Conservation (phyloP, 805 yeast species). For the Saccharomyces cerevisiae region DNA sequence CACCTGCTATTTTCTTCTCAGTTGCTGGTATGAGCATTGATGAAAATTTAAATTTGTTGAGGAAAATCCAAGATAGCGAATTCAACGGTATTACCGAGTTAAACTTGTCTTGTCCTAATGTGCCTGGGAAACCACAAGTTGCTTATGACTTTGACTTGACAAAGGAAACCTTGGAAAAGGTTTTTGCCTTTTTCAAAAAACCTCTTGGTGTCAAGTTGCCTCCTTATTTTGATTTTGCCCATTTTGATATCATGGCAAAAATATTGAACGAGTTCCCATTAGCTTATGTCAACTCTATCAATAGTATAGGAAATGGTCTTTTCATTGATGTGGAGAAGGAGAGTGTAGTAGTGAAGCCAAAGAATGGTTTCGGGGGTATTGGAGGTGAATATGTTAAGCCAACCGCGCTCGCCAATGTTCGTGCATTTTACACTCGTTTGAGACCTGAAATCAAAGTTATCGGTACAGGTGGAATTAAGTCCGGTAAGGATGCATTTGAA, state of each 20-base stretch:
- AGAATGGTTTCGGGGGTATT: slow-evolving; percentile 28
- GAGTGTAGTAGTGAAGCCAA: slow-evolving; percentile 27
- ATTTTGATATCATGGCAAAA: slow-evolving; percentile 24
- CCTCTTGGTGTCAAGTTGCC: slow-evolving; percentile 28
- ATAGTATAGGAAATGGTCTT: slow-evolving; percentile 27
- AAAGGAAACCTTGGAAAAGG: slow-evolving; percentile 17
- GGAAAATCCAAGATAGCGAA: slow-evolving; percentile 21
- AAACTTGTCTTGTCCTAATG: slow-evolving; percentile 29
- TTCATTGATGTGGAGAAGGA: slow-evolving; percentile 24
- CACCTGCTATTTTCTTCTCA: slow-evolving; percentile 20
- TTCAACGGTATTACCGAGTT: slow-evolving; percentile 25
- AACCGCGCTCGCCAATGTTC: slow-evolving; percentile 28
- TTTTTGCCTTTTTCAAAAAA: slow-evolving; percentile 23
- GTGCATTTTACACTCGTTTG: slow-evolving; percentile 27
- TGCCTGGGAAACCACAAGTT: slow-evolving; percentile 30
- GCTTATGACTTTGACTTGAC: slow-evolving; percentile 28
- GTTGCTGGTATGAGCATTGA: slow-evolving; percentile 28
- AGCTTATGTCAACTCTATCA: slow-evolving; percentile 25
- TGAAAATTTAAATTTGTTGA: slow-evolving; percentile 20
- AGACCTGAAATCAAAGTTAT: slow-evolving; percentile 23
- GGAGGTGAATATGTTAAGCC: slow-evolving; percentile 30
- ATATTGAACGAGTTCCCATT: slow-evolving; percentile 24
- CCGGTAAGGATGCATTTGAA: slow-evolving; percentile 28
- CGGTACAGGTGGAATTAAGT: slow-evolving; percentile 28
- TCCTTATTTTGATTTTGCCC: slow-evolving; percentile 29